Base-by-base conservation (phyloP, 805 yeast species). In the Candida multigemmis region DNA sequence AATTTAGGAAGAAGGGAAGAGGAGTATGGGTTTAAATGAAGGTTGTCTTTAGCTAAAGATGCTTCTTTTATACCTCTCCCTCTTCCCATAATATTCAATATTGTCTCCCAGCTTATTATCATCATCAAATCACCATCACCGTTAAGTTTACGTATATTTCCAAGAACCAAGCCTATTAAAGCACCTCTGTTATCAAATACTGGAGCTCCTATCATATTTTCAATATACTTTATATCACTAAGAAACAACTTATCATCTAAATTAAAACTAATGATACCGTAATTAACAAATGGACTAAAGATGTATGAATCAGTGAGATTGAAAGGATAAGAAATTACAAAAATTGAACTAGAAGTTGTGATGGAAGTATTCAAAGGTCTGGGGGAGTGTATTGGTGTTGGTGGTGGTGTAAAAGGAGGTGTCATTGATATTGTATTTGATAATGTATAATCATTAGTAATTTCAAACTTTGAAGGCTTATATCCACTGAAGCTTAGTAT, bases 101-200 rank as follows among this genome's bases (percentile, higher is more conserved):
- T 35, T 1, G 19, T 11, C 4, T 31, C 26, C 61, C 61, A 56
- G 3, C 56, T 35, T 7, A 53, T n/a, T 3, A 59, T 36, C 13
- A 52, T 37, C 5, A 56, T 31, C 26, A 67, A 37, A 23, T 65
- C 70, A 3, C 73, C 73, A 27, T 62, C 68, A 6, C 71, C 71
- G 32, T 63, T 56, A 18, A 31, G 28, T 32, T 60, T 61, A 9
- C 54, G 38, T 13, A 65, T 27, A 26, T 49, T 53, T 0, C 69
- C 65, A 33, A 54, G 31, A 1, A 66, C 49, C 14, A 66, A 35
- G 1, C 73, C 73, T 5, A 58, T 24, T 2, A 54, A 43, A 1
- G 28, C 29, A 2, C 26, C 31, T 4, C 15, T 8, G 4, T 19
- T 11, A 1, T 19, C 25, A 6, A 21, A 26, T 2, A 38, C 63